These are phyloP conservation scores for Scytalidium lignicola DNA, from an alignment of 2,329 filamentous ascomycete species.

Conservation along the genomic window DNA sequence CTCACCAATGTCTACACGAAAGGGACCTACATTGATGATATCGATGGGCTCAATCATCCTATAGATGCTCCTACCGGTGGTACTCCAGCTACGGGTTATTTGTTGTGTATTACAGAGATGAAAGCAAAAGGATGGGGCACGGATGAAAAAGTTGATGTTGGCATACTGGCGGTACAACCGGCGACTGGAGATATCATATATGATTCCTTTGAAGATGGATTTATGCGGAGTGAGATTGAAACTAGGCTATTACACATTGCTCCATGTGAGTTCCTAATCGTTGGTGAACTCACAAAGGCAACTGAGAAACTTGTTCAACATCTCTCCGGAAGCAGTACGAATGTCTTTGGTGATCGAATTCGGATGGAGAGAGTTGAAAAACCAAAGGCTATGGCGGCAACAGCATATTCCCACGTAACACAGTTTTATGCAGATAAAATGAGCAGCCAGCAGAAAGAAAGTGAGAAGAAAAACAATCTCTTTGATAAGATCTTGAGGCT, in stretches of 20 bases:
- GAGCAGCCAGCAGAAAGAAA: conserved; percentile 51
- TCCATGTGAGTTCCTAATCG: conserved; percentile 89
- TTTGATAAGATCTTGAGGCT: conserved; percentile 83
- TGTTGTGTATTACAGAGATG: conserved; percentile 86
- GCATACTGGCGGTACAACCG: conserved; percentile 89
- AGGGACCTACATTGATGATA: conserved; percentile 93
- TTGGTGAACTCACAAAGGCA: conserved; percentile 82
- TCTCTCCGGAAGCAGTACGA: conserved; percentile 81
- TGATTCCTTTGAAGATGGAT: conserved; percentile 93
- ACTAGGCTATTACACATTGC: conserved; percentile 93
- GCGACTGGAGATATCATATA: conserved; percentile 95
- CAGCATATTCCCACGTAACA: conserved; percentile 83
- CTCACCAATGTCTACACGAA: conserved; percentile 97
- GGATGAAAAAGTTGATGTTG: conserved; percentile 89
- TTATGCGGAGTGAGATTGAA: conserved; percentile 95
- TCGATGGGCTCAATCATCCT: conserved; percentile 66
- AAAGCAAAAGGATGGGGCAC: conserved; percentile 75
- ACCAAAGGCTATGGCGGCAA: conserved; percentile 74
- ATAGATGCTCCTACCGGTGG: conserved; percentile 50
- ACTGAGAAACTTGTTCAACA: conserved; percentile 91
- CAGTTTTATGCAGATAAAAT: conserved; percentile 88
- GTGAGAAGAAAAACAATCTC: conserved; percentile 56
- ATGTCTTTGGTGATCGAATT: conserved; percentile 86
- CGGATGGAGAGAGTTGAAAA: conserved; percentile 76
- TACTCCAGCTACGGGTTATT: conserved; percentile 68